Percentiles rank a stretch among this genome's conserved stretches.
Conservation (phyloP, 352 stramenopile species). For the Phytopythium ostracodes region DNA sequence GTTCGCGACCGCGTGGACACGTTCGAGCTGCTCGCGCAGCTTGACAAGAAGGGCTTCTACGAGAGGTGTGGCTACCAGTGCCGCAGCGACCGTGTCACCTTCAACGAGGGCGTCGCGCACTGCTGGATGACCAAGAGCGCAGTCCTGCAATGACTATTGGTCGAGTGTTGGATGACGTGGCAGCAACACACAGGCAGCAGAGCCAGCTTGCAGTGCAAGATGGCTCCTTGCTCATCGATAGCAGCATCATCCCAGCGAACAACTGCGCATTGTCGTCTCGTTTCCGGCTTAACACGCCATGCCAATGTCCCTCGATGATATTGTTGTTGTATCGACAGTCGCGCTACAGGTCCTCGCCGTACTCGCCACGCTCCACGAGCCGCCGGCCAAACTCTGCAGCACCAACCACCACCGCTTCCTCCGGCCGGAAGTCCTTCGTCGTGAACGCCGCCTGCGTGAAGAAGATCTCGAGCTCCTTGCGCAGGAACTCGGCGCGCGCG, state of each 20-base stretch:
- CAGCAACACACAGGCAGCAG: background rate
- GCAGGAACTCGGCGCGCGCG: slow-evolving; percentile 46
- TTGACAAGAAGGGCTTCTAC: slow-evolving; percentile 59
- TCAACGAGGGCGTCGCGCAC: slow-evolving; percentile 51
- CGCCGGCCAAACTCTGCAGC: slow-evolving; percentile 53
- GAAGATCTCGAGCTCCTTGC: slow-evolving; percentile 39
- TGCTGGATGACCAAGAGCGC: slow-evolving; percentile 48
- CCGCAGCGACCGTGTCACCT: slow-evolving; percentile 42
- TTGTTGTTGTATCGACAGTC: background rate
- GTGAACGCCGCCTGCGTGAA: slow-evolving; percentile 45
- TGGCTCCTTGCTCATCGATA: no score
- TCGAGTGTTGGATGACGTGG: no score
- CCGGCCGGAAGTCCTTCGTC: slow-evolving; percentile 44
- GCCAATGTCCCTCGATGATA: no score
- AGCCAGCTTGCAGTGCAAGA: no score
- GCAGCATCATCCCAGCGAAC: background rate
- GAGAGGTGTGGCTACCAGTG: slow-evolving; percentile 60
- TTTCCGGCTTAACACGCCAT: background rate
- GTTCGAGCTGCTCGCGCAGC: slow-evolving; percentile 52
- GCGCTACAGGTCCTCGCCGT: background rate
- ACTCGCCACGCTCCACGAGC: slow-evolving; percentile 18
- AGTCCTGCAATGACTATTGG: background rate
- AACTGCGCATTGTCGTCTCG: background rate
- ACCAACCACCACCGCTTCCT: slow-evolving; percentile 59
- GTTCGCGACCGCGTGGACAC: slow-evolving; percentile 33